Evolutionary conservation across 2,329 filamentous ascomycete species (phyloP).

Genomic region (Fusarium nelsonii): DNA sequence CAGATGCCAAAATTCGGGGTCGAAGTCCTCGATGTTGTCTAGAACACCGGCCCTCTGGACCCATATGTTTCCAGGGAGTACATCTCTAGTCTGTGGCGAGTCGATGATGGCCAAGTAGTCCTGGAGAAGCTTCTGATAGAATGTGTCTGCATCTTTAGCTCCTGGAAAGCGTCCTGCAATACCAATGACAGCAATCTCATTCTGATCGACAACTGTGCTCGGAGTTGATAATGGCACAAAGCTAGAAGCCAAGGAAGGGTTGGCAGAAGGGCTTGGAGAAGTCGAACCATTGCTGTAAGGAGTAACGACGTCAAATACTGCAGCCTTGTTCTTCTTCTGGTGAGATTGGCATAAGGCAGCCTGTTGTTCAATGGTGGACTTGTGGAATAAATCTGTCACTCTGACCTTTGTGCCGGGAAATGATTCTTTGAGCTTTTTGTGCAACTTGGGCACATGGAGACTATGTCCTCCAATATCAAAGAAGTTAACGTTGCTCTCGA

Average conservation of each 20-base stretch:
- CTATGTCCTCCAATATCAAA: neutral
- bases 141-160: neutral
- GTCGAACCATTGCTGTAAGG: neutral
- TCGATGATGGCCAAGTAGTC: neutral
- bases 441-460: neutral
- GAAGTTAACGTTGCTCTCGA: neutral
- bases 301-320: neutral
- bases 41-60: neutral
- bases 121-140: neutral
- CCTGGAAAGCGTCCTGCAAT: neutral
- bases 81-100: neutral
- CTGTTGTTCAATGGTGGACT: neutral
- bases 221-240: neutral
- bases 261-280: neutral
- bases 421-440: neutral
- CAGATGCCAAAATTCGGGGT: neutral
- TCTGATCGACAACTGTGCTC: neutral
- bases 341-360: neutral
- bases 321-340: neutral
- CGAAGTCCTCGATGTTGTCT: neutral
- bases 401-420: neutral
- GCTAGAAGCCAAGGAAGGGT: neutral
- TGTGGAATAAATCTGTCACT: neutral
- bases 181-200: neutral
- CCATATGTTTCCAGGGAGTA: neutral